Evolutionary conservation across 257 asterid genomes (phyloP).

Genomic region (Ligustrum vulgare): DNA sequence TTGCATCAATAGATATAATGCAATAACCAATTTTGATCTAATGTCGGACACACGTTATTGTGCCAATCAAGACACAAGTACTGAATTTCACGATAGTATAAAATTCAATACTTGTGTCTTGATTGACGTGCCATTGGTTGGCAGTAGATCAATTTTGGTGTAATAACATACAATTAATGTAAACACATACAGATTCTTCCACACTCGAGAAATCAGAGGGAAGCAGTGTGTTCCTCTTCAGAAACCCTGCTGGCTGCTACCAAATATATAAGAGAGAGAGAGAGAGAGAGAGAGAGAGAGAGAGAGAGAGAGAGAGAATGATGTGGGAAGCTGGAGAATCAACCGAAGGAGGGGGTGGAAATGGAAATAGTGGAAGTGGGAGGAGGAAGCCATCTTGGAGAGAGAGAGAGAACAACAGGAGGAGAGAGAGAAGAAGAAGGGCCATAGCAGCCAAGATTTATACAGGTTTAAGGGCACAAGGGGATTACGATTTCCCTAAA

Average conservation of each 20-base stretch:
- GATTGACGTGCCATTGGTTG: too few species aligned
- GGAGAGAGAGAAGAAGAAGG: constrained; percentile 49
- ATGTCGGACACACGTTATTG: too few species aligned
- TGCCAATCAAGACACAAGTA: too few species aligned
- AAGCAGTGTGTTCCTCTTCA: constrained; percentile 42
- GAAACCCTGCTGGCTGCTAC: not conserved
- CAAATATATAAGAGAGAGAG: too few species aligned
- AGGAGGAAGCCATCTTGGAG: constrained; percentile 50
- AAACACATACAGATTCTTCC: constrained; percentile 37
- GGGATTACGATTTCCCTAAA: constrained; percentile 47
- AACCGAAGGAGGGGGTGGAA: constrained; percentile 27
- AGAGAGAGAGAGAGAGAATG: constrained; percentile 32
- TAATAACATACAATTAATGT: not conserved
- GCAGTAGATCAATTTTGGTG: too few species aligned
- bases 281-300: not conserved
- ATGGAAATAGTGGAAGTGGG: constrained; percentile 25
- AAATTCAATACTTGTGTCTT: too few species aligned
- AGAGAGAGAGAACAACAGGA: constrained; percentile 51
- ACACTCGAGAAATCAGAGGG: constrained; percentile 20
- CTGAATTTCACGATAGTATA: too few species aligned
- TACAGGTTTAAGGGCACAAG: constrained; percentile 48
- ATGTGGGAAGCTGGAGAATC: constrained; percentile 77
- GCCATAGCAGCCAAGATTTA: constrained; percentile 53
- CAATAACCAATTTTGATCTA: too few species aligned
- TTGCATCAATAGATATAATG: too few species aligned